Base-by-base conservation (phyloP, 331 rosid genomes). In the Quercus lobata region DNA sequence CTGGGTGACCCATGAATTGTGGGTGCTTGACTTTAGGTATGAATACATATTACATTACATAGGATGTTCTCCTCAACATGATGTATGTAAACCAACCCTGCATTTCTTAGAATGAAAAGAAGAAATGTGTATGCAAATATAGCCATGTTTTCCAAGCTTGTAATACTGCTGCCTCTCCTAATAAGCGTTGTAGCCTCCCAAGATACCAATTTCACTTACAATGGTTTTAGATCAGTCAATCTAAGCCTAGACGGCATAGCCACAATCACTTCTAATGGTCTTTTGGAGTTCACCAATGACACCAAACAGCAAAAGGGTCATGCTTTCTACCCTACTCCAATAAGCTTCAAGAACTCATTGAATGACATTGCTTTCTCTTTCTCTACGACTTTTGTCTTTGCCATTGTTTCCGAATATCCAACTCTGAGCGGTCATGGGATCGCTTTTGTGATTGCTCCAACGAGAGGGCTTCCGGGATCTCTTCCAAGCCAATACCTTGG, bases 231-330 rank as follows among this genome's bases (percentile, higher is more conserved):
- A 30, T 25, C 57, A 30, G 61, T 68, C 18, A 65, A 80, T 37
- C 76, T 86, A 11, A 11, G 2, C 57, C 84, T 86, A n/a, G 78
- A 83, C 56, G 87, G 83, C 68, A 35, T 74, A 7, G 89, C 89
- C 12, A 70, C n/a, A 6, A 21, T 77, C 21, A 80, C 84, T n/a
- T 1, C 83, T 8, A 41, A 56, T 11, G 85, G 90, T 6, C 82
- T 84, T 10, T 71, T 87, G 54, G 53, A 5, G 63, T 71, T 86
- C 34, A 86, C 89, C 6, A 77, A 80, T 71, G 30, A 37, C 46
- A 32, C 72, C 24, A 70, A 1, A 2, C 62, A 65, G 5, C 5
- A 3, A 24, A 19, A 0, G 2, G 80, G 88, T 25, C 82, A 68
- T 15, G 87, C 90, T 9, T 84, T 83, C 72, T 81, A 78, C 72